These are phyloP conservation scores for Colletotrichum tanaceti DNA, from an alignment of 2,329 filamentous ascomycete genomes.

Conservation along the genomic window DNA sequence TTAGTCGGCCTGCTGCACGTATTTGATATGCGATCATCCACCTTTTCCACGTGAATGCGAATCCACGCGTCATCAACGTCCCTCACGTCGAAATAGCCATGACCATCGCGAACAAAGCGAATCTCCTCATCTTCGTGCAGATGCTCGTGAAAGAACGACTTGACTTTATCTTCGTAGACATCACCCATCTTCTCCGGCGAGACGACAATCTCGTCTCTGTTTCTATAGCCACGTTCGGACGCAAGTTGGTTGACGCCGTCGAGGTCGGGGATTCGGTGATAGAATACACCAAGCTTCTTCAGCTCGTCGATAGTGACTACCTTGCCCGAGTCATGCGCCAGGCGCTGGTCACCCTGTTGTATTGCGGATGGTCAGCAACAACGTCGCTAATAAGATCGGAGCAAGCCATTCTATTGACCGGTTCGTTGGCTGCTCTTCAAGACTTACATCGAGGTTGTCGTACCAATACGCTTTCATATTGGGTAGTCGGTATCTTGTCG, in stretches of 20 bases:
- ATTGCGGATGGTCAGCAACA: background rate
- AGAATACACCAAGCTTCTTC: conserved; percentile 80
- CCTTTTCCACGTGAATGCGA: conserved; percentile 83
- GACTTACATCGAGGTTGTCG: conserved; percentile 65
- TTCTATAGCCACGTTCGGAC: conserved; percentile 82
- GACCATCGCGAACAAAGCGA: conserved; percentile 88
- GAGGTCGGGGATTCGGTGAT: conserved; percentile 75
- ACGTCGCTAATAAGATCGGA: conserved; percentile 1
- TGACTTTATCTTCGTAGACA: conserved; percentile 92
- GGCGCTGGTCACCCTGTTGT: conserved; percentile 88
- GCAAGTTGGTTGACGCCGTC: conserved; percentile 80
- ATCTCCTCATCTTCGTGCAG: conserved; percentile 99
- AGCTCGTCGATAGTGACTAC: conserved; percentile 74
- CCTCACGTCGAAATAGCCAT: conserved; percentile 93
- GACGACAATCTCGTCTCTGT: conserved; percentile 92
- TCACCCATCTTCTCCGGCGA: conserved; percentile 87
- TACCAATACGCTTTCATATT: conserved; percentile 70
- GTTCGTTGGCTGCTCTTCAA: background rate
- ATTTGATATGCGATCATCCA: conserved; percentile 43
- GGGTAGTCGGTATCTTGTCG: background rate
- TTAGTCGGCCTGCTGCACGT: background rate
- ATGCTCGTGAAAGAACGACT: conserved; percentile 94
- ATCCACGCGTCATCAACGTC: conserved; percentile 89
- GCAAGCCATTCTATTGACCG: conserved; percentile 2
- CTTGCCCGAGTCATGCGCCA: conserved; percentile 86